Base-by-base conservation (phyloP, 1,139 yeast genomes). In the Hansenula anomala region DNA sequence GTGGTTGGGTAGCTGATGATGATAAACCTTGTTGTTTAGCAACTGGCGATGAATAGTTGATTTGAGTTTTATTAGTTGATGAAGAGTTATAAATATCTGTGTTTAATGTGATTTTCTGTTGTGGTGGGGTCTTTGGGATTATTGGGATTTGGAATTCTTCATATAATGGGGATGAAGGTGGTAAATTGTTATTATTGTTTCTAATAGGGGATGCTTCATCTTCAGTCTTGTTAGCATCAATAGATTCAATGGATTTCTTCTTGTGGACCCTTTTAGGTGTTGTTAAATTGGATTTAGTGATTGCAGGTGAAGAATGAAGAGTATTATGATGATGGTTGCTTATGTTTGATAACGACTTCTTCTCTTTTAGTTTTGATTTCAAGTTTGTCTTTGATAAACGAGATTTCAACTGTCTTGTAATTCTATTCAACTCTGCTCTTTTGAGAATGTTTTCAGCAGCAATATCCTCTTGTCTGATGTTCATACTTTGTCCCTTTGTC, bases 391-490 rank as follows among this genome's bases (percentile, higher is more conserved):
- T 63, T 19, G 62, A 59, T 16, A 66, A 48, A 41, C 64, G 59
- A 10, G 61, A 53, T 45, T 64, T 65, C 19, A 66, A 47, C 42
- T 64, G 70, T 39, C 69, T 52, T 2, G 71, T 63, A 39, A 66
- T 60, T 39, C 69, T 58, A 7, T 70, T 67, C 6, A 66, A 55
- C 42, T 66, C 70, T 4, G 67, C 71, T 37, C 70, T 55, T 42
- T 65, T 64, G 36, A 66, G 49, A 33, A 66, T 64, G 42, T 59
- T 63, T 40, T 64, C 66, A 15, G 70, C 68, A 14, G 65, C 64
- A 19, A 55, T 49, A 36, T 65, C 66, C 41, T 66, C 69, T 30
- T 44, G 45, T 4, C 42, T 27, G 4, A 41, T 28, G 10, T 15
- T n/a, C 42, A 44, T 20, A 20, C 9, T 20, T 14, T 14, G 4